These are phyloP conservation scores for Xylaria nigripes DNA, from an alignment of 495 filamentous ascomycete genomes.

Conservation along the genomic window DNA sequence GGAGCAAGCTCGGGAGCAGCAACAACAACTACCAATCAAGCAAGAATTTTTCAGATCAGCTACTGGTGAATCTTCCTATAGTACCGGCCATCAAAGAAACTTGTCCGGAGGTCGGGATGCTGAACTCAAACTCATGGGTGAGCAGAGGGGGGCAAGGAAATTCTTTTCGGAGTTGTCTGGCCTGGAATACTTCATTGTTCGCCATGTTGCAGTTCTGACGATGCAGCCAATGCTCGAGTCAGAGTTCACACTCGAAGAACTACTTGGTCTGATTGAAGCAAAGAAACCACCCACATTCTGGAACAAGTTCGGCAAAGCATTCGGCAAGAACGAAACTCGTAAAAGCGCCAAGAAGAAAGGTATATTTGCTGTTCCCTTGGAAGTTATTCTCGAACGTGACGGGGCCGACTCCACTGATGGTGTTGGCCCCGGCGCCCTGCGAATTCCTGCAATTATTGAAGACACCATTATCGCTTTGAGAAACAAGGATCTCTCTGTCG, in stretches of 20 bases:
- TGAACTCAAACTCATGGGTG: slow-evolving; percentile 38
- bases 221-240: slow-evolving; percentile 91
- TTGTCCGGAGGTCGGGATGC: slow-evolving; percentile 56
- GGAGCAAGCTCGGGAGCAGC: slow-evolving; percentile 87
- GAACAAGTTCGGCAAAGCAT: slow-evolving; percentile 95
- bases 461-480: slow-evolving; percentile 89
- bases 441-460: slow-evolving; percentile 82
- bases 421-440: slow-evolving; percentile 81
- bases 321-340: slow-evolving; percentile 65
- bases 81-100: slow-evolving; percentile 71
- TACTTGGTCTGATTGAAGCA: slow-evolving; percentile 90
- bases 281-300: slow-evolving; percentile 83
- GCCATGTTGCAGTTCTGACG: slow-evolving; percentile 86
- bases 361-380: slow-evolving; percentile 79
- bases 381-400: slow-evolving; percentile 82
- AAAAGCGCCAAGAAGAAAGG: slow-evolving; percentile 86
- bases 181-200: slow-evolving; percentile 93
- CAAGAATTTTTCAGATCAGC: slow-evolving; percentile 64
- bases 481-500: slow-evolving; percentile 98
- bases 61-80: slow-evolving; percentile 54
- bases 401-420: slow-evolving; percentile 94
- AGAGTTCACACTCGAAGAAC: slow-evolving; percentile 85
- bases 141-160: slow-evolving; percentile 54
- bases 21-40: slow-evolving; percentile 77
- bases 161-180: slow-evolving; percentile 97